Evolutionary conservation across 768 basidiomycete species (phyloP).

Genomic region (Calocybe gangraenosa): DNA sequence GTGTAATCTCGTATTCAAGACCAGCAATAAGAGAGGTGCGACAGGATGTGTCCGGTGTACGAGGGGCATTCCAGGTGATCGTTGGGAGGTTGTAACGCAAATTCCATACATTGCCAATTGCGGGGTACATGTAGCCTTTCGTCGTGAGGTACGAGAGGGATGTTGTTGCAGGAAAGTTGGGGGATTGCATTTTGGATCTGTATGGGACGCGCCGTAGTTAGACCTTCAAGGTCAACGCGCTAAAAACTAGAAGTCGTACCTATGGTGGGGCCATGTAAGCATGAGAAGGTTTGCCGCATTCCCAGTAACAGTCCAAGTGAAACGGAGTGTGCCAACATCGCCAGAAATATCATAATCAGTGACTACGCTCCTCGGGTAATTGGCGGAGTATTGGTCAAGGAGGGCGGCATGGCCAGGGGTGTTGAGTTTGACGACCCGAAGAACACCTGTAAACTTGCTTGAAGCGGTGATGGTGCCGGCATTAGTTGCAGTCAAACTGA

Average conservation of each 20-base stretch:
- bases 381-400: slow-evolving; percentile 26
- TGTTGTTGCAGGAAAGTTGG: slow-evolving; percentile 21
- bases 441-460: slow-evolving; percentile 22
- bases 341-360: slow-evolving; percentile 27
- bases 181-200: slow-evolving; percentile 19
- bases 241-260: slow-evolving; percentile 15
- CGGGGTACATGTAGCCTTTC: slow-evolving; percentile 31
- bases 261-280: slow-evolving; percentile 31
- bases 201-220: background rate
- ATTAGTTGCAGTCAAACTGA: slow-evolving; percentile 23
- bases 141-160: slow-evolving; percentile 28
- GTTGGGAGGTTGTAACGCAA: slow-evolving; percentile 26
- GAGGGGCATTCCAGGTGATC: slow-evolving; percentile 29
- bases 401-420: slow-evolving; percentile 21
- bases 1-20: slow-evolving; percentile 43
- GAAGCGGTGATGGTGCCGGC: slow-evolving; percentile 20
- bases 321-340: slow-evolving; percentile 24
- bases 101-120: slow-evolving; percentile 27
- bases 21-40: slow-evolving; percentile 23
- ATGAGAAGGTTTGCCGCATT: slow-evolving; percentile 25
- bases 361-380: slow-evolving; percentile 25
- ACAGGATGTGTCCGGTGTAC: slow-evolving; percentile 27
- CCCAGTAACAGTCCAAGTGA: slow-evolving; percentile 28
- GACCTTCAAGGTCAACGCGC: background rate
- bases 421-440: slow-evolving; percentile 26